phyloP scores from a whole-genome alignment of 2,329 filamentous ascomycete genomes.

The Curvularia sp. region DNA sequence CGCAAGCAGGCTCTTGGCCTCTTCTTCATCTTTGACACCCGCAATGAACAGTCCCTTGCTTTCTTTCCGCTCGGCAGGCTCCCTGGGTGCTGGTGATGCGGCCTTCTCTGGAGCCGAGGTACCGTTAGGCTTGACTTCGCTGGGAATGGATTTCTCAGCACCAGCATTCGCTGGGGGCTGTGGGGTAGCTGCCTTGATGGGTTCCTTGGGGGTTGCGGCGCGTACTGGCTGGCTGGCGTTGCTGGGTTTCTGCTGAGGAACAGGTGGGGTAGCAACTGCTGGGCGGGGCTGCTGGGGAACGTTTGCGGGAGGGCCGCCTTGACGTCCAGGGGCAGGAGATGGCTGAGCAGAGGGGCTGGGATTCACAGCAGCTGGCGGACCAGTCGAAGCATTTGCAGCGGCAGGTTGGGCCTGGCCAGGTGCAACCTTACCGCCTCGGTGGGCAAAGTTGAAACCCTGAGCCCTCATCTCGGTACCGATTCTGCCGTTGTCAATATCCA shows the following conservation, averaged over 20 bases:
- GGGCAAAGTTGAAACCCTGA: conserved; percentile 98
- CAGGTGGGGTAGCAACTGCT: conserved; percentile 45
- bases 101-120: conserved; percentile 52
- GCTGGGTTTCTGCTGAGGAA: conserved; percentile 51
- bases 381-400: conserved; percentile 44
- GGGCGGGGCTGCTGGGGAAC: conserved; percentile 45
- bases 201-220: conserved; percentile 52
- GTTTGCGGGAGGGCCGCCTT: conserved; percentile 39
- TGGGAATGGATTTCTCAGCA: conserved; percentile 51
- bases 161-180: conserved; percentile 51
- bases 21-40: conserved; percentile 82
- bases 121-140: conserved; percentile 59
- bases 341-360: conserved; percentile 49
- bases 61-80: conserved; percentile 64
- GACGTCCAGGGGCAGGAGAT: conserved; percentile 43
- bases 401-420: conserved; percentile 49
- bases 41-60: conserved; percentile 89
- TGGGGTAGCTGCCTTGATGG: conserved; percentile 59
- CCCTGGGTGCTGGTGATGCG: conserved; percentile 54
- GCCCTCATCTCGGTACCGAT: conserved; percentile 99
- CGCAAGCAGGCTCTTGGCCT: conserved; percentile 79
- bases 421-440: conserved; percentile 79
- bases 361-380: conserved; percentile 49
- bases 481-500: conserved; percentile 93
- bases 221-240: conserved; percentile 49